Conservation (phyloP, 768 basidiomycete genomes). For the Podaxis mareebaensis region DNA sequence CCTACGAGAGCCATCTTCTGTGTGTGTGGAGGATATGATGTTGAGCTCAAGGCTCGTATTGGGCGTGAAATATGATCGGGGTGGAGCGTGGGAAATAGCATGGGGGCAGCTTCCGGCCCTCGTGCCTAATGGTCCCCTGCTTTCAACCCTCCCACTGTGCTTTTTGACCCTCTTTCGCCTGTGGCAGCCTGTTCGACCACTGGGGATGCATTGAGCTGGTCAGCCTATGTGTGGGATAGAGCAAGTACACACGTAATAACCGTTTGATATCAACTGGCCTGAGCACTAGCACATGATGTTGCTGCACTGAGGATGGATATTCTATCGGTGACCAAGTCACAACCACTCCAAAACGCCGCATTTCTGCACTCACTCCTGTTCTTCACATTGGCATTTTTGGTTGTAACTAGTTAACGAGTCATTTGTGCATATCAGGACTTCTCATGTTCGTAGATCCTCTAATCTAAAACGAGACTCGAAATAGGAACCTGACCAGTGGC, state of each 20-base stretch:
- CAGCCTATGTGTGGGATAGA: neutral
- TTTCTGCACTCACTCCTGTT: neutral
- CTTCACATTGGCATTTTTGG: neutral
- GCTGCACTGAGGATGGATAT: neutral
- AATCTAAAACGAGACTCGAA: neutral
- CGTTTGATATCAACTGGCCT: neutral
- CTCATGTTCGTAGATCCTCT: neutral
- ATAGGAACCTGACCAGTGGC: neutral
- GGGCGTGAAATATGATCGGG: neutral
- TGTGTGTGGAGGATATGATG: neutral
- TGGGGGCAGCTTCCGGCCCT: neutral
- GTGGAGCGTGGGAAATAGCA: neutral
- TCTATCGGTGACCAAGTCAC: neutral
- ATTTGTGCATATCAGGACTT: neutral
- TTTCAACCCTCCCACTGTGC: neutral
- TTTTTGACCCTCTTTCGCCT: neutral
- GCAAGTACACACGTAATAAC: neutral
- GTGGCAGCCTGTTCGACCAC: neutral
- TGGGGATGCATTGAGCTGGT: neutral
- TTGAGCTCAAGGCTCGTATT: neutral
- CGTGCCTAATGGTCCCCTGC: too few relatives aligned
- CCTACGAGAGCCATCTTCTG: constrained; percentile 58
- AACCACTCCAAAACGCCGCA: neutral
- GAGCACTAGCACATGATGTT: neutral
- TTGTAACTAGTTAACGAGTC: neutral